Evolutionary conservation across 139 green algal species (phyloP), one percentile per base, ranked within the genome.

Genomic region (Edaphochlamys debaryana): DNA sequence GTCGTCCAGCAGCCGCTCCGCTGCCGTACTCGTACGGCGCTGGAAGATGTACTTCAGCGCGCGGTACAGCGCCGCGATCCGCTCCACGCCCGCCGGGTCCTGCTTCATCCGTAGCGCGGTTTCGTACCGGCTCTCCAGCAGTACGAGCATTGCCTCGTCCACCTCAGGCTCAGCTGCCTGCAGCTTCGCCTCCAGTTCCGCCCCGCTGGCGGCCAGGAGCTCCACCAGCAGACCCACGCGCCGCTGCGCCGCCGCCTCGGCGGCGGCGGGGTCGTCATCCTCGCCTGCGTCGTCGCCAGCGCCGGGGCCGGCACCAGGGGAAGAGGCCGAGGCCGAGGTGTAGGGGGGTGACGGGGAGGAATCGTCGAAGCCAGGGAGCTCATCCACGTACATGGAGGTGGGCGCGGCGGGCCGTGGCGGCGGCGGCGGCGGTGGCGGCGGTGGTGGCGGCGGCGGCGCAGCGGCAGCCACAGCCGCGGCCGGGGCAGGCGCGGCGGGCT

Each of bases 1-100:
- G 25, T 90, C 87, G 42, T 90, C 87, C 40, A 90, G 78, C 77
- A 90, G 78, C 29, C 87, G 82, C 79, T 82, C 50, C 29, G 78
- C 70, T 2, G 87, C 62, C 13, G 41, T 79, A 41, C 78, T 74
- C 4, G 20, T 30, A 6, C 19, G 30, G 6, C 86, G 78, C 41
- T 86, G 58, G 32, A 77, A 79, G 30, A 78, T 71, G 34, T 84
- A 71, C 34, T 70, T 48, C 66, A 90, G 67, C 20, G 84, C 32
- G 22, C 70, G 37, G 41, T 75, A 85, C 56, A 87, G 48, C 48
- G 72, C 56, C 30, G 62, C 54, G 8, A 90, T 58, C 23, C 40
- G 58, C 36, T 85, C 78, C 13, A 56, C 5, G 11, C 15, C 4
- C 7, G 45, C 63, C 20, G 45, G 8, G 1, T 75, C 64, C 32